Percentiles rank a stretch among this genome's conserved stretches.
Evolutionary conservation across 2,329 filamentous ascomycete genomes (phyloP).

Genomic region (Ophioceras dolichostomum): DNA sequence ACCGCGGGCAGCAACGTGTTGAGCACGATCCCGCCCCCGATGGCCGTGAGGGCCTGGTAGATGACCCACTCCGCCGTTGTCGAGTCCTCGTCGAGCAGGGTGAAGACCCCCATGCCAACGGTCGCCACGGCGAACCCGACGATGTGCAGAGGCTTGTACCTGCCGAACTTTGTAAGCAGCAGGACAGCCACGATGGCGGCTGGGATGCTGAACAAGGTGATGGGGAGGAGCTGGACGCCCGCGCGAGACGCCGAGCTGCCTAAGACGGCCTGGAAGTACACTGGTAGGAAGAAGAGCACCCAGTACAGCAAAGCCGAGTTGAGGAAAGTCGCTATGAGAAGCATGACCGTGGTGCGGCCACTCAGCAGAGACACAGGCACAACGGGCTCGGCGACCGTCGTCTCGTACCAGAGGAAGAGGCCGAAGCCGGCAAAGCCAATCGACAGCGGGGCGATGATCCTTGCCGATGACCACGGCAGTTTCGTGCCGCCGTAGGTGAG

Average conservation of each 20-base stretch:
- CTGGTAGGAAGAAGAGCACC: constrained; percentile 26
- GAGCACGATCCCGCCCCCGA: constrained; percentile 29
- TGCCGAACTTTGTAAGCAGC: constrained; percentile 13
- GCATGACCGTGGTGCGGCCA: constrained; percentile 24
- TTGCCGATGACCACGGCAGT: neutral
- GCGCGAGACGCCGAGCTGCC: constrained; percentile 12
- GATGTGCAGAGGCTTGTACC: constrained; percentile 11
- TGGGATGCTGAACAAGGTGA: constrained; percentile 6
- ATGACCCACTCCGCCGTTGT: constrained; percentile 24
- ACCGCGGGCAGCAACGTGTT: constrained; percentile 28
- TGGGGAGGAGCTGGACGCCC: constrained; percentile 14
- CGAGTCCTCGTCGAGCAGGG: constrained; percentile 21
- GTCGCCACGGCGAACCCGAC: constrained; percentile 15
- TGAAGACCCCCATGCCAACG: constrained; percentile 22
- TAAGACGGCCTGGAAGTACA: constrained; percentile 31
- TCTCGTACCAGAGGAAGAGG: constrained; percentile 30
- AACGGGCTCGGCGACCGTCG: too few species aligned
- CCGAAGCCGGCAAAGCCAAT: constrained; percentile 24
- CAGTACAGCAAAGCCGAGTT: constrained; percentile 23
- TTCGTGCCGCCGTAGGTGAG: neutral
- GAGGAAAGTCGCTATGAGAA: constrained; percentile 21
- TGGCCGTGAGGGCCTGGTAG: constrained; percentile 25
- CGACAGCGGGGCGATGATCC: neutral
- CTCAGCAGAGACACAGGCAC: too few species aligned
- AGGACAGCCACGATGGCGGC: constrained; percentile 7